Percentiles rank a stretch among this genome's conserved stretches.
phyloP scores from a whole-genome alignment of 169 alveolate genomes.

The Cryptosporidium sp. region DNA sequence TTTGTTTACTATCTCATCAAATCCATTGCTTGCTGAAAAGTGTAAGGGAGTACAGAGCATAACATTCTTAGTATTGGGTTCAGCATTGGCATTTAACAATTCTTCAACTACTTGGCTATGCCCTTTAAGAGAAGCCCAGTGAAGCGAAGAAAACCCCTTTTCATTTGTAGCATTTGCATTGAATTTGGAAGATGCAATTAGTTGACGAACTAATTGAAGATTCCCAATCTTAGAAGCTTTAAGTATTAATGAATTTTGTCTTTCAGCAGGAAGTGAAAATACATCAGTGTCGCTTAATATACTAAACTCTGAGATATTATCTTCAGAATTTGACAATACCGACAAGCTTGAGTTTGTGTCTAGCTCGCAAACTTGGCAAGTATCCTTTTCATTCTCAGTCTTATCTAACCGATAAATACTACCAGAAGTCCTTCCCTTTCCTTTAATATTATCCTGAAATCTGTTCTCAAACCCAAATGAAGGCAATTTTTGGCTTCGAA shows the following conservation, averaged over 20 bases:
- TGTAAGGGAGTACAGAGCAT: slow-evolving; percentile 74
- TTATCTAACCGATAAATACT: background rate
- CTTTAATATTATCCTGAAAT: slow-evolving; percentile 13
- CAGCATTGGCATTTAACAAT: slow-evolving; percentile 28
- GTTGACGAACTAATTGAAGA: slow-evolving; percentile 20
- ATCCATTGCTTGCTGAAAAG: slow-evolving; percentile 44
- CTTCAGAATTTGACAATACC: slow-evolving; percentile 14
- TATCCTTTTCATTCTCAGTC: slow-evolving; percentile 12
- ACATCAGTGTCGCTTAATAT: background rate
- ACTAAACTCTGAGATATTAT: slow-evolving; percentile 3
- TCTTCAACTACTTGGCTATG: slow-evolving; percentile 41
- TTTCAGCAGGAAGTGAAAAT: slow-evolving; percentile 35
- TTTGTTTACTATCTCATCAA: slow-evolving; percentile 46
- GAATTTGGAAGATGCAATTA: slow-evolving; percentile 22
- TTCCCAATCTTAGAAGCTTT: slow-evolving; percentile 56
- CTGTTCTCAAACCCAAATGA: slow-evolving; percentile 14
- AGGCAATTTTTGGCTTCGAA: background rate
- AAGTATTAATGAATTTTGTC: slow-evolving; percentile 34
- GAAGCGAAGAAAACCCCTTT: slow-evolving; percentile 66
- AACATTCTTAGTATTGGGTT: slow-evolving; percentile 38
- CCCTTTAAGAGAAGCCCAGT: slow-evolving; percentile 71
- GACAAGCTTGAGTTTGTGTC: slow-evolving; percentile 10
- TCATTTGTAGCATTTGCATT: slow-evolving; percentile 38
- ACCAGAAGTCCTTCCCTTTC: slow-evolving; percentile 1
- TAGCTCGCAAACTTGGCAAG: background rate